Evolutionary conservation across 2,329 filamentous ascomycete species (phyloP), one percentile per base, ranked within the genome.

Genomic region (Monilinia polystroma): DNA sequence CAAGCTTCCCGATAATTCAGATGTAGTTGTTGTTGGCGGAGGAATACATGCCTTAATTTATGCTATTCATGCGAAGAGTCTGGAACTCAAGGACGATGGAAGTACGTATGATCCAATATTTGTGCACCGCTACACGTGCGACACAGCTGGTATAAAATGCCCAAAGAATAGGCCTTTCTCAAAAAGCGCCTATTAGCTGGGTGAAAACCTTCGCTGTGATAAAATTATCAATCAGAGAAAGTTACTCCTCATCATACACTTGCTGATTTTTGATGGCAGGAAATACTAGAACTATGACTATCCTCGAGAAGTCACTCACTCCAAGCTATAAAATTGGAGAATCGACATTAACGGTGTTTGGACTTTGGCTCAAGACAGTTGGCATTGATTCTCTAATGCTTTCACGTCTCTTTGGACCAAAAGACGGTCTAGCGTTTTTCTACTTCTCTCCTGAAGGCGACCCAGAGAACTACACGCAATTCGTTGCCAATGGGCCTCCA

Each of bases 241-340:
- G 1, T 8, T 20, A 2, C 4, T 35, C 10, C 4, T 43, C 10
- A 51, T 49, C 6, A 49, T 23, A n/a, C 54, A 65, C 23, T 59
- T 45, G 32, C 45, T 58, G 23, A 65, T 23, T 41, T 23, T 41
- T 51, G 5, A 1, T 6, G 6, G 5, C 5, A 51, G 47, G 49
- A n/a, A 54, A 41, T n/a, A 4, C 49, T 5, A 49, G 63, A 55
- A 59, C 23, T 45, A 60, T 72, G 12, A 72, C 69, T 4, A 51
- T 72, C 20, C 23, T 75, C 4, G 73, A 74, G 38, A 73, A 72
- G 52, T 68, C 63, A n/a, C 10, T 20, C 23, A 63, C 58, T 4
- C 73, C 73, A 23, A 64, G 64, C 26, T 73, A 75, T 66, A 75
- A 75, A 52, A 74, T 75, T 35, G 72, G 73, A 51, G 73, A 75